Evolutionary conservation across 2,329 filamentous ascomycete genomes (phyloP), one percentile per base, ranked within the genome.

Genomic region (Botrytis aclada): DNA sequence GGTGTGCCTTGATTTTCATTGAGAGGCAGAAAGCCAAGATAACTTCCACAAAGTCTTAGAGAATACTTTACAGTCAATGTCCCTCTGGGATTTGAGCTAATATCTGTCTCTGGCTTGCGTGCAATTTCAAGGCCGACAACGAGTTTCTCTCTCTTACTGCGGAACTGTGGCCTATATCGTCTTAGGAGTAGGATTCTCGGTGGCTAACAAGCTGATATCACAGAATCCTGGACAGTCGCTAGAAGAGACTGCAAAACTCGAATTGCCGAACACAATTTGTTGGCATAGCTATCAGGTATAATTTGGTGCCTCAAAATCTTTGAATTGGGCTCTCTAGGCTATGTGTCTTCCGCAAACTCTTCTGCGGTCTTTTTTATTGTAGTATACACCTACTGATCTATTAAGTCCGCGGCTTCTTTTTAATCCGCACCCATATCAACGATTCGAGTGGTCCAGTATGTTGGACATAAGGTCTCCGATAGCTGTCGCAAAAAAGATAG

Each of bases 131-230:
- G 25, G 7, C 22, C 9, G 18, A 34, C 8, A 10, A 34, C 9
- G 7, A 32, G 51, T 8, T 56, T 0, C 14, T 56, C 9, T 56
- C 25, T 18, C 51, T 2, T 1, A 25, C 3, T 47, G 9, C 9
- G 10, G 9, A 1, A 25, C 12, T 4, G 0, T 47, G 22, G 45
- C 1, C 4, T 18, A 18, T 7, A 29, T 16, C 18, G 6, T 18
- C 16, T 14, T 32, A 32, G 7, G 54, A 22, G 16, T 20, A 1
- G 7, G 8, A 45, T 45, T 58, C 16, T 32, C 3, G 16, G 16
- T 32, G 54, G 54, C 0, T 18, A 8, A 56, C 22, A 4, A 54
- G 47, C n/a, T n/a, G n/a, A 14, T 32, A 1, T 12, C 29, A 18
- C 20, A 32, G 6, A 18, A 12, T 32, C n/a, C 29, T 58, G 22